Base-by-base conservation (phyloP, 495 filamentous ascomycete genomes). In the Trichocladium uniseriatum region DNA sequence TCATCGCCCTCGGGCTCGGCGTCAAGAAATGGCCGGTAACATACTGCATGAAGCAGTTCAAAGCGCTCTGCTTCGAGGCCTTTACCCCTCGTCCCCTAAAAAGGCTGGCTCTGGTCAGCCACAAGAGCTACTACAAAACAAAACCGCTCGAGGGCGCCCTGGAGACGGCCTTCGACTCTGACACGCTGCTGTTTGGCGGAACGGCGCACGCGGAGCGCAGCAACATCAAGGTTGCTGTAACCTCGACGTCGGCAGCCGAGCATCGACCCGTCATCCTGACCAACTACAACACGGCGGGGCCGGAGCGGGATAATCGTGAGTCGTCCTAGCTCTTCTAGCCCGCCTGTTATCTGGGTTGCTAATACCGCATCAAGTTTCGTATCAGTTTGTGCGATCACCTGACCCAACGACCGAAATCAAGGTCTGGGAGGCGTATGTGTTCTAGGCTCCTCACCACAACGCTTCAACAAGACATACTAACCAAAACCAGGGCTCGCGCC, bases 1-100 rank as follows among this genome's bases (percentile, higher is more conserved):
- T 82, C 48, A 73, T 82, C 43, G 75, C 78, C 1, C 61, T 81
- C 22, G 75, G 69, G 0, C 63, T 84, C 8, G 76, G 69, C 3
- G 65, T 71, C 16, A 65, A 75, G 43, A 62, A 69, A 35, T 76
- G 70, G 69, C 49, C 61, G 4, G 61, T 77, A n/a, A 56, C 67
- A 1, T 47, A 61, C 2, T 73, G 69, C 48, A 66, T 69, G 14
- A 54, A 58, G 15, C 56, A 69, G 18, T 79, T 79, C 49, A 62
- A 58, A 31, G 52, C 59, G 2, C 48, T 76, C 11, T 72, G 64
- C 37, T 54, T 54, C 2, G 48, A 74, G 43, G 71, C 72, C 6
- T 79, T 77, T 48, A 62, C 62, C 1, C 64, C 60, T 11, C 60
- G 75, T 11, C 59, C 62, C 11, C 50, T 65, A 42, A 55, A 60